Conservation (phyloP, 495 filamentous ascomycete species). For the Penicillium silybi region DNA sequence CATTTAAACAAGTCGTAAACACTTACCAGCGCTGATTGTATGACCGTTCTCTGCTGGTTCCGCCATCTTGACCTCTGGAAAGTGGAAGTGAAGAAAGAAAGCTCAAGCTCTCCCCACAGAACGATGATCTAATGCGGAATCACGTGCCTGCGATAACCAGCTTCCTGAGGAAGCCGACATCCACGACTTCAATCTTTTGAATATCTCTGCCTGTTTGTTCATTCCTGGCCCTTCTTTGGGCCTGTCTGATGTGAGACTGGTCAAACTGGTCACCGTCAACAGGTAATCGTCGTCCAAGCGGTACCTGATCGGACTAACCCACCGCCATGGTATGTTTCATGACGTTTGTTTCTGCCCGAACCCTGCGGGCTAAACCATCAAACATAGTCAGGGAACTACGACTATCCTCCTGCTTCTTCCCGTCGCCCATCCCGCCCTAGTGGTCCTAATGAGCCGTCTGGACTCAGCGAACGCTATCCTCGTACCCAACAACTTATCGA, state of each 20-base stretch:
- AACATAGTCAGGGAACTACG: constrained; percentile 56
- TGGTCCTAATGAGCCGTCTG: constrained; percentile 11
- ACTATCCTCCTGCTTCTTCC: constrained; percentile 48
- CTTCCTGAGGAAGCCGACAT: not conserved
- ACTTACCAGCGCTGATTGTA: constrained; percentile 52
- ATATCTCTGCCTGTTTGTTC: not conserved
- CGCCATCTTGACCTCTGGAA: constrained; percentile 25
- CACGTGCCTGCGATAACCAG: constrained; percentile 14
- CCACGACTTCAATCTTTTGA: not conserved
- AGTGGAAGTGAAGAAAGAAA: not conserved
- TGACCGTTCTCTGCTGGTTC: constrained; percentile 27
- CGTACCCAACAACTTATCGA: constrained; percentile 5
- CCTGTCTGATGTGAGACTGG: not conserved
- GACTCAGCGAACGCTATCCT: constrained; percentile 4
- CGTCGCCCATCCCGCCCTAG: constrained; percentile 30
- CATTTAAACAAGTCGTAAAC: not conserved
- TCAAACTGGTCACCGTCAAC: not conserved
- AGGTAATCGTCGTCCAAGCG: constrained; percentile 6
- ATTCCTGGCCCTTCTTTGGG: constrained; percentile 2
- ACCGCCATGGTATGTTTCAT: constrained; percentile 24
- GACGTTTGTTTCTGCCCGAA: not conserved
- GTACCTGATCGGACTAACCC: constrained; percentile 9
- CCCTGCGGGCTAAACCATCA: not conserved
- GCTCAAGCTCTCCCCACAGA: constrained; percentile 17
- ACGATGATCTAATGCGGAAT: constrained; percentile 30